These are phyloP conservation scores for Aschersonia sp. DNA, from an alignment of 2,329 filamentous ascomycete species.

Conservation along the genomic window DNA sequence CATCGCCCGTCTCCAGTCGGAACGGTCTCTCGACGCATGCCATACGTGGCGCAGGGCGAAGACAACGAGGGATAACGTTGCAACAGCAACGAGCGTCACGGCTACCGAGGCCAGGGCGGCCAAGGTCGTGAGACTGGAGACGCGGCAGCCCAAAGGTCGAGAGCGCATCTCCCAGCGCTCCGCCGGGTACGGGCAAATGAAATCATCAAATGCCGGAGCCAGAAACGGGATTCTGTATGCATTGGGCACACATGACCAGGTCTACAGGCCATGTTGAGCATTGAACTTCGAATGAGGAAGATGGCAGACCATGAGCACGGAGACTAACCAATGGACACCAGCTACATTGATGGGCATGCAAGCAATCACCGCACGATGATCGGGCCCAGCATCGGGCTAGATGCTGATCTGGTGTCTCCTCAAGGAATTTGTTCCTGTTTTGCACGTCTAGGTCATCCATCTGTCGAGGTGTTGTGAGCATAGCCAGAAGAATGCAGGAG, in stretches of 20 bases:
- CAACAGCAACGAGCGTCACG: constrained; percentile 13
- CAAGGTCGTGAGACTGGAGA: constrained; percentile 20
- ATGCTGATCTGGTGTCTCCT: constrained; percentile 19
- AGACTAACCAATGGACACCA: constrained; percentile 38
- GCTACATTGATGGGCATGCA: constrained; percentile 27
- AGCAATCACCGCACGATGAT: constrained; percentile 32
- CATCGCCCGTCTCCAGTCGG: not conserved
- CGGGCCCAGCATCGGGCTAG: constrained; percentile 35
- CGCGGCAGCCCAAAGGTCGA: constrained; percentile 18
- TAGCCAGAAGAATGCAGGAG: no score
- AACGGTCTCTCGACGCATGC: not conserved
- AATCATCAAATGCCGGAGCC: constrained; percentile 32
- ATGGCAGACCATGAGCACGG: not conserved
- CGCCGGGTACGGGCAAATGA: constrained; percentile 36
- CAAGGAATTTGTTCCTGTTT: constrained; percentile 15
- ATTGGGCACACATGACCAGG: constrained; percentile 40
- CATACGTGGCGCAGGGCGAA: constrained; percentile 7
- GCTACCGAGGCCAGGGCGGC: constrained; percentile 13
- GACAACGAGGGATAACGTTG: constrained; percentile 9
- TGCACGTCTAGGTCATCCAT: not conserved
- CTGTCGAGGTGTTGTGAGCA: no score
- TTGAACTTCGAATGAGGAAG: not conserved
- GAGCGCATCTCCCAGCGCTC: constrained; percentile 24
- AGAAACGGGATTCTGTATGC: constrained; percentile 27
- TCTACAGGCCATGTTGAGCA: constrained; percentile 17